Percentiles rank a stretch among this genome's conserved stretches.
Conservation (phyloP, 2,329 filamentous ascomycete genomes). For the Plenodomus lindquistii region DNA sequence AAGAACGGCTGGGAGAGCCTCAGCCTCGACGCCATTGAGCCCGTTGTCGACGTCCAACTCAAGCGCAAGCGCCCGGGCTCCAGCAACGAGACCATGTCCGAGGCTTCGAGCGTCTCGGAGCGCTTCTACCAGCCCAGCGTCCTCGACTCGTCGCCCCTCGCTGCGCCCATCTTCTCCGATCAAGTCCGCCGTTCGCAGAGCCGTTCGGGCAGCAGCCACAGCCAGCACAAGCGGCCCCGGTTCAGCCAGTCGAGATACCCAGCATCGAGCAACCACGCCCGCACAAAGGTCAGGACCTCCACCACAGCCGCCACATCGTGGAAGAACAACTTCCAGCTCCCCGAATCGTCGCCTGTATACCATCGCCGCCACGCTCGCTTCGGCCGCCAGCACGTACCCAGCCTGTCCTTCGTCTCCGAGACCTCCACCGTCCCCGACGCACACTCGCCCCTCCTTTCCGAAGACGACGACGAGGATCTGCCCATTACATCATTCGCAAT, state of each 20-base stretch:
- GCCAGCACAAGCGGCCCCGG: constrained; percentile 43
- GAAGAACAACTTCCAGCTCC: constrained; percentile 76
- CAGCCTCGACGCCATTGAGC: constrained; percentile 82
- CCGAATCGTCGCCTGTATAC: constrained; percentile 86
- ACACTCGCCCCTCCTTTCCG: constrained; percentile 63
- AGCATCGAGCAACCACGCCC: constrained; percentile 63
- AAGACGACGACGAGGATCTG: constrained; percentile 83
- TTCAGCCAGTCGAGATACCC: constrained; percentile 39
- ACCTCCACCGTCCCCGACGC: constrained; percentile 67
- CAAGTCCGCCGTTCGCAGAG: constrained; percentile 66
- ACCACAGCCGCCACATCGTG: constrained; percentile 66
- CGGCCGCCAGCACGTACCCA: constrained; percentile 67
- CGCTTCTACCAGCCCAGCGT: constrained; percentile 68
- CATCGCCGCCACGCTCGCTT: constrained; percentile 75
- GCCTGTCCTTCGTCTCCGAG: constrained; percentile 78
- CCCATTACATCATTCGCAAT: constrained; percentile 74
- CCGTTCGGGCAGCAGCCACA: constrained; percentile 57
- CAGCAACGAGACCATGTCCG: constrained; percentile 75
- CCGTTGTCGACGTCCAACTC: constrained; percentile 78
- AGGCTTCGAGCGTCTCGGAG: constrained; percentile 83
- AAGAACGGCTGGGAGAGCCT: constrained; percentile 94
- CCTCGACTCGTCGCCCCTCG: constrained; percentile 84
- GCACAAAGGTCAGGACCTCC: constrained; percentile 66
- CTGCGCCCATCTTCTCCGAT: constrained; percentile 82
- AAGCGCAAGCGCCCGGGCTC: constrained; percentile 69